phyloP scores from a whole-genome alignment of 768 basidiomycete genomes.

The Coprinellus micaceus region DNA sequence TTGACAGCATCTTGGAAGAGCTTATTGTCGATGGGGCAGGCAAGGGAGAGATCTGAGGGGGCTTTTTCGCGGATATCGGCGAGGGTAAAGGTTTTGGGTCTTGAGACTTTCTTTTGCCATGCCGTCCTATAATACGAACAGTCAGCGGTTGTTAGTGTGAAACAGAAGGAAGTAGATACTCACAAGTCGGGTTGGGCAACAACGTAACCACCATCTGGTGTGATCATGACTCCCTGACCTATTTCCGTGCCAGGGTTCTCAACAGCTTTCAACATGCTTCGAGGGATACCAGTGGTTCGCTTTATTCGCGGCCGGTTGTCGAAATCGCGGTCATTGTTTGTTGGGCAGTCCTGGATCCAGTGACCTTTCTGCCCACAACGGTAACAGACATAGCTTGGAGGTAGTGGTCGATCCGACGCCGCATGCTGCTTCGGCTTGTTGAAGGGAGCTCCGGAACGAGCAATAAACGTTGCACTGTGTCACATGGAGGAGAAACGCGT shows the following conservation, averaged over 20 bases:
- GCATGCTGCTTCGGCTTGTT: conserved; percentile 56
- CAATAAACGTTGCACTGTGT: conserved; percentile 63
- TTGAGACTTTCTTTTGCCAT: conserved; percentile 89
- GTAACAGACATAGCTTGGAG: conserved; percentile 96
- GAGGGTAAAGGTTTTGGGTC: conserved; percentile 76
- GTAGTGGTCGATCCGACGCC: conserved; percentile 70
- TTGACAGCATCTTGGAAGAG: conserved; percentile 92
- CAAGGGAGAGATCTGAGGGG: conserved; percentile 73
- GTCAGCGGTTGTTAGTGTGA: not conserved
- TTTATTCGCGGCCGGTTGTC: conserved; percentile 95
- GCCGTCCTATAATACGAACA: conserved; percentile 68
- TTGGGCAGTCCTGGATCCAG: conserved; percentile 99
- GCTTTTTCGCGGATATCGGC: conserved; percentile 86
- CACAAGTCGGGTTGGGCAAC: conserved; percentile 95
- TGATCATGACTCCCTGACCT: conserved; percentile 93
- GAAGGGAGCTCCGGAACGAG: too few relatives aligned
- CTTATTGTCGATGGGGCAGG: conserved; percentile 90
- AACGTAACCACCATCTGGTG: conserved; percentile 96
- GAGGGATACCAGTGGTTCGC: conserved; percentile 95
- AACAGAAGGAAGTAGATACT: conserved; percentile 31
- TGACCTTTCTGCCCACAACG: conserved; percentile 99
- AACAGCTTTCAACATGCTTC: conserved; percentile 95
- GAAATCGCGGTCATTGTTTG: conserved; percentile 92
- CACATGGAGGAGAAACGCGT: too few relatives aligned
- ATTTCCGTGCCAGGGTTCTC: conserved; percentile 76